Conservation (phyloP, 495 filamentous ascomycete species). For the Xylona heveae region DNA sequence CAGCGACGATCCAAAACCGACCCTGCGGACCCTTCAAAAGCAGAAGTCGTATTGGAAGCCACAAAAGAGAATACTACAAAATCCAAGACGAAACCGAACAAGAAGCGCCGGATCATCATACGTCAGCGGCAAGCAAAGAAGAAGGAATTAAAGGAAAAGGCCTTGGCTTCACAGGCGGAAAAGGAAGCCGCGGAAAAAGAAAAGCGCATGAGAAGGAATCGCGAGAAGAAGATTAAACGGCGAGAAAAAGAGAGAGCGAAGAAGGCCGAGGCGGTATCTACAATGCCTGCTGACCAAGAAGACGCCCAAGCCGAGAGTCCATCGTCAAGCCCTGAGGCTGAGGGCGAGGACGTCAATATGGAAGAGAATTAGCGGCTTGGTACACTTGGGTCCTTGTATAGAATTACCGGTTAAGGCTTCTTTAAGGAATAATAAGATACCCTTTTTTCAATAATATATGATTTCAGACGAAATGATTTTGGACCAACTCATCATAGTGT, state of each 20-base stretch:
- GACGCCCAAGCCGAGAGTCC: no score
- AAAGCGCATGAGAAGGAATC: conserved; percentile 8
- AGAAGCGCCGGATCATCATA: conserved; percentile 28
- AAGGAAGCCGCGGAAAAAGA: conserved; percentile 9
- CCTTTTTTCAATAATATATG: no score
- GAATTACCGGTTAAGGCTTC: no score
- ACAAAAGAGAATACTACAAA: conserved; percentile 8
- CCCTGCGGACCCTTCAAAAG: background rate
- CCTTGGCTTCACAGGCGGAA: no score
- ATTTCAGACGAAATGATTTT: no score
- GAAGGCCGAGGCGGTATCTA: background rate
- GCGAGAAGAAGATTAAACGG: conserved; percentile 1
- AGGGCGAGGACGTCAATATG: no score
- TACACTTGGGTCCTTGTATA: no score
- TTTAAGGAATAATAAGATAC: no score
- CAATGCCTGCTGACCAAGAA: no score
- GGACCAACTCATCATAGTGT: no score
- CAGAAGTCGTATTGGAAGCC: conserved; percentile 1
- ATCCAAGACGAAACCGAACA: conserved; percentile 25
- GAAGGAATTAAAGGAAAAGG: conserved; percentile 23
- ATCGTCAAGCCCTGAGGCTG: no score
- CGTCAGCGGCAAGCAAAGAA: conserved; percentile 26
- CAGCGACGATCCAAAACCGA: background rate
- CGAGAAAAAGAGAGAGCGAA: background rate
- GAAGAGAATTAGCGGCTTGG: no score